phyloP scores from a whole-genome alignment of 2,329 filamentous ascomycete species.

The Dactylellina sp. region DNA sequence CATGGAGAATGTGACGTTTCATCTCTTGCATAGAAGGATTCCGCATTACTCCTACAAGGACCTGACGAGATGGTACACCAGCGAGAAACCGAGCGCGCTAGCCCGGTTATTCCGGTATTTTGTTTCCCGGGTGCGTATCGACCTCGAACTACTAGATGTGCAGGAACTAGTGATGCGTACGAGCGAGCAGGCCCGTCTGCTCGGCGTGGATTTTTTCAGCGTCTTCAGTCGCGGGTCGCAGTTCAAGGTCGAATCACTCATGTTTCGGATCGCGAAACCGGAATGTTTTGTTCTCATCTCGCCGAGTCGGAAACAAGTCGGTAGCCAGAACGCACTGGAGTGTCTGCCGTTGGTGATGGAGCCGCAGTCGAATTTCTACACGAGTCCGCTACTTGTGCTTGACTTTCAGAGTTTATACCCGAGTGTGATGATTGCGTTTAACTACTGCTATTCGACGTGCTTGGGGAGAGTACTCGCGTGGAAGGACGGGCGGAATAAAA shows the following conservation, averaged over 20 bases:
- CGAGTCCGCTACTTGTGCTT: conserved; percentile 85
- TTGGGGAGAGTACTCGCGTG: conserved; percentile 85
- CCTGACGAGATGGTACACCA: conserved; percentile 84
- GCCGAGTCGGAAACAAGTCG: conserved; percentile 87
- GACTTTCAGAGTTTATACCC: conserved; percentile 98
- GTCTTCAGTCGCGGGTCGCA: conserved; percentile 95
- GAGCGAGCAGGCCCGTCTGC: conserved; percentile 89
- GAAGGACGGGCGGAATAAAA: conserved; percentile 85
- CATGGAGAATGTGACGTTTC: conserved; percentile 94
- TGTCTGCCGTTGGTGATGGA: conserved; percentile 98
- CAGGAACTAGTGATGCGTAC: conserved; percentile 90
- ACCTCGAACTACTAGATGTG: conserved; percentile 89
- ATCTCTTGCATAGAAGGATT: conserved; percentile 81
- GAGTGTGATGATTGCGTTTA: conserved; percentile 99
- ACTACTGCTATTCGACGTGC: conserved; percentile 98
- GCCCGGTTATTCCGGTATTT: conserved; percentile 83
- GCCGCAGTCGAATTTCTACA: conserved; percentile 93
- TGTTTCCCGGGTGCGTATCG: conserved; percentile 77
- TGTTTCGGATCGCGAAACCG: conserved; percentile 98
- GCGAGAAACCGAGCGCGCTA: conserved; percentile 75
- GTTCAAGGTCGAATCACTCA: conserved; percentile 98
- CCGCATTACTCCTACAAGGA: conserved; percentile 86
- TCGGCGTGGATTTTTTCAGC: conserved; percentile 96
- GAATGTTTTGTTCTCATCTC: conserved; percentile 93
- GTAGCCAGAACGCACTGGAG: conserved; percentile 88